Conservation (phyloP, 768 basidiomycete species). For the Boletus eberwhitei region DNA sequence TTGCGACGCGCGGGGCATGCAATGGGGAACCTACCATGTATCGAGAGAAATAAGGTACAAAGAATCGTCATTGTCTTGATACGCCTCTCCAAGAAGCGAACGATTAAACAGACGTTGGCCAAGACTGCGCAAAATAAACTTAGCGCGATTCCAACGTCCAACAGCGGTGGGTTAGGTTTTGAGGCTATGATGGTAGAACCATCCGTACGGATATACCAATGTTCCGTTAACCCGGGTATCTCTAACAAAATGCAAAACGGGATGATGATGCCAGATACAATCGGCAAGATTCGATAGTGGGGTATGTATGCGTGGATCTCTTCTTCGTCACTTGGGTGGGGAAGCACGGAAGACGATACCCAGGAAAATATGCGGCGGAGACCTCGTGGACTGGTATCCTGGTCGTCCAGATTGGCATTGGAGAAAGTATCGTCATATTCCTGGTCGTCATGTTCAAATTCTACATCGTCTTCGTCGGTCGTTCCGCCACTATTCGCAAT, state of each 20-base stretch:
- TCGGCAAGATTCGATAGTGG: constrained; percentile 60
- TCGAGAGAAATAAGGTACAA: constrained; percentile 59
- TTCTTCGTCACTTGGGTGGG: constrained; percentile 22
- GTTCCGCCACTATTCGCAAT: neutral
- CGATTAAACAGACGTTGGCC: constrained; percentile 65
- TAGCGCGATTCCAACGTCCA: constrained; percentile 59
- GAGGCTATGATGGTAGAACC: constrained; percentile 39
- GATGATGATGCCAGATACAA: constrained; percentile 63
- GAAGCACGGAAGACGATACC: constrained; percentile 11
- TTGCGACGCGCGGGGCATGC: neutral
- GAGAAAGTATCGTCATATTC: constrained; percentile 2
- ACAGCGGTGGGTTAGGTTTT: constrained; percentile 50
- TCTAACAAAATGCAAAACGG: constrained; percentile 81
- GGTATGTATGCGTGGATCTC: constrained; percentile 41
- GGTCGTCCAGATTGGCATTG: neutral
- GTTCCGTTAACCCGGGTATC: constrained; percentile 74
- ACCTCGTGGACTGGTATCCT: neutral
- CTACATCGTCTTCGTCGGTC: neutral
- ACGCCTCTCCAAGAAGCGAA: constrained; percentile 68
- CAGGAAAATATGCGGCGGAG: constrained; percentile 1
- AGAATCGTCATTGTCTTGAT: constrained; percentile 61
- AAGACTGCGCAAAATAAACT: constrained; percentile 66
- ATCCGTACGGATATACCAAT: constrained; percentile 65
- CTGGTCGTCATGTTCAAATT: constrained; percentile 10
- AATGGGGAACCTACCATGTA: constrained; percentile 56